phyloP scores from a whole-genome alignment of 768 basidiomycete species.

The Suillus brevipes region DNA sequence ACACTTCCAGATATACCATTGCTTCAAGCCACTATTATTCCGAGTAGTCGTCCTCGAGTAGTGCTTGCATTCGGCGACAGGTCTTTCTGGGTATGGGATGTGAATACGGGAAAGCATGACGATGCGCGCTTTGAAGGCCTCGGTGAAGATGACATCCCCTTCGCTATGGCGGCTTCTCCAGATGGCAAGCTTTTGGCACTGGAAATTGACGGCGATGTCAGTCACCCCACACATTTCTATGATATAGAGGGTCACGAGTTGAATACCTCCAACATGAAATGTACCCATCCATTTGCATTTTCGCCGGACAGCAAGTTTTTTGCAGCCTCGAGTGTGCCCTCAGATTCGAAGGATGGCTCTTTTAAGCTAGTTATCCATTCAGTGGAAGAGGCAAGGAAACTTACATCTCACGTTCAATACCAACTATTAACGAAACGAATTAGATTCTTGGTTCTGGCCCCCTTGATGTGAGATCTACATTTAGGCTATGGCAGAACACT shows the following conservation, averaged over 20 bases:
- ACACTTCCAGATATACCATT: not conserved
- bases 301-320: not conserved
- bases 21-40: not conserved
- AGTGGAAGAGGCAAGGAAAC: too few relatives aligned
- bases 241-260: not conserved
- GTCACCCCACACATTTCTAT: not conserved
- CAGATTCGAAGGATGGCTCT: not conserved
- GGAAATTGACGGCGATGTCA: not conserved
- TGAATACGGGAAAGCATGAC: not conserved
- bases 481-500: not conserved
- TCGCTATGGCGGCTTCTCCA: not conserved
- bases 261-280: not conserved
- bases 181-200: not conserved
- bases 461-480: not conserved
- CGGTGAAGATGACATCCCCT: not conserved
- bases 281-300: constrained; percentile 1
- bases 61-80: constrained; percentile 1
- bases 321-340: not conserved
- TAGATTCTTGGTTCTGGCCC: too few relatives aligned
- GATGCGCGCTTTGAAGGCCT: constrained; percentile 1
- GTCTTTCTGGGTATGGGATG: constrained; percentile 4
- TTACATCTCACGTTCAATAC: too few relatives aligned
- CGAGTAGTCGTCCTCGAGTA: not conserved
- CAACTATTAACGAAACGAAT: too few relatives aligned
- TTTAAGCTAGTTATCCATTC: too few relatives aligned